phyloP scores from a whole-genome alignment of 352 stramenopile genomes.

The Blastocystis sp. region DNA sequence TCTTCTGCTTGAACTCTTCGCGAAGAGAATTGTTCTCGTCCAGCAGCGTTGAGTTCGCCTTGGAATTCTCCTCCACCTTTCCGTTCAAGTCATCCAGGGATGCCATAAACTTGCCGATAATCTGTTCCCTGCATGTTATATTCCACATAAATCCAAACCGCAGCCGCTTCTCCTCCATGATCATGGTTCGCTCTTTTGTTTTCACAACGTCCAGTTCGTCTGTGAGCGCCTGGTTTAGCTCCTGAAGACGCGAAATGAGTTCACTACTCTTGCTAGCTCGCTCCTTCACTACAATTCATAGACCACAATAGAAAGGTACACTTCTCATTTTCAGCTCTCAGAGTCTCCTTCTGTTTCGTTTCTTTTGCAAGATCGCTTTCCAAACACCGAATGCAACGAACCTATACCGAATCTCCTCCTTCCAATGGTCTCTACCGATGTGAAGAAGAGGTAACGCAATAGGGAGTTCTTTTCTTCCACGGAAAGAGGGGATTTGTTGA shows the following conservation, averaged over 20 bases:
- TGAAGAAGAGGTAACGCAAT: constrained; percentile 29
- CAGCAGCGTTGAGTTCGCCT: not conserved
- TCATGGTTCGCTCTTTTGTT: not conserved
- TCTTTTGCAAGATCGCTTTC: constrained; percentile 46
- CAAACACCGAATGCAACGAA: not conserved
- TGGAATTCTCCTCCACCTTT: constrained; percentile 25
- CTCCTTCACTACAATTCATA: not conserved
- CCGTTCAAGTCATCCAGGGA: constrained; percentile 41
- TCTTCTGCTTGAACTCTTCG: not conserved
- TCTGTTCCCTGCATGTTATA: not conserved
- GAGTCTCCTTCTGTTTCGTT: not conserved
- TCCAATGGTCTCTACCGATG: not conserved
- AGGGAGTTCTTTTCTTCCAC: constrained; percentile 44
- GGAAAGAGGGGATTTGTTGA: not conserved
- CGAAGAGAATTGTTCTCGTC: constrained; percentile 26
- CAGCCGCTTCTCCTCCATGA: constrained; percentile 44
- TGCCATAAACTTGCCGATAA: constrained; percentile 29
- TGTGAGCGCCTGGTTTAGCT: not conserved
- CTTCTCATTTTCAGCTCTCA: constrained; percentile 37
- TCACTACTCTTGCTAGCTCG: constrained; percentile 18
- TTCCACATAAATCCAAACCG: not conserved
- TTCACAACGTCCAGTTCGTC: constrained; percentile 25
- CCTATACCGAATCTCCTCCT: not conserved
- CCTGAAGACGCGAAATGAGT: constrained; percentile 16
- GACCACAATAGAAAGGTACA: not conserved